Evolutionary conservation across 495 filamentous ascomycete genomes (phyloP).

Genomic region (Talaromyces ruber): DNA sequence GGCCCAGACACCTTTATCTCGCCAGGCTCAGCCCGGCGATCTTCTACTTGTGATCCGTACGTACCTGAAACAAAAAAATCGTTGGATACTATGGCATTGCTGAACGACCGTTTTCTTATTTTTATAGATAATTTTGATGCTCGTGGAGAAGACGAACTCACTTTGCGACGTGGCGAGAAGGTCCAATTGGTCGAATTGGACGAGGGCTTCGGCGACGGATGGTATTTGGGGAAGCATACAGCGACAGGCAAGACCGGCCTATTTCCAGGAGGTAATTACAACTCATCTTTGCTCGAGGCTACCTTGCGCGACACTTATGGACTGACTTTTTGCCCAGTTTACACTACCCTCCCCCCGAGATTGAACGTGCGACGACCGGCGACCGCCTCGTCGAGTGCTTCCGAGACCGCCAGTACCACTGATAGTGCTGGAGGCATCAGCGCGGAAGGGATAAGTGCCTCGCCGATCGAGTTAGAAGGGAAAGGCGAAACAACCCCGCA

Average conservation of each 20-base stretch:
- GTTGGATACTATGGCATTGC: background rate
- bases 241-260: conserved; percentile 68
- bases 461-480: conserved; percentile 17
- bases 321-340: conserved; percentile 15
- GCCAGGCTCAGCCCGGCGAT: conserved; percentile 52
- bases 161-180: conserved; percentile 74
- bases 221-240: conserved; percentile 84
- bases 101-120: conserved; percentile 5
- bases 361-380: conserved; percentile 3
- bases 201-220: conserved; percentile 96
- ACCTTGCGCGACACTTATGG: conserved; percentile 1
- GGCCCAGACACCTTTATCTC: conserved; percentile 29
- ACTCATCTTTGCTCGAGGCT: conserved; percentile 10
- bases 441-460: conserved; percentile 10
- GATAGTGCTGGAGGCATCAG: background rate
- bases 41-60: conserved; percentile 71
- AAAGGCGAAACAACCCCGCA: conserved; percentile 39
- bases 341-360: conserved; percentile 25
- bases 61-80: conserved; percentile 23
- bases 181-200: conserved; percentile 91
- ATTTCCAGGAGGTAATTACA: conserved; percentile 73
- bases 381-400: conserved; percentile 1
- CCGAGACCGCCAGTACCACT: background rate
- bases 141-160: conserved; percentile 87
- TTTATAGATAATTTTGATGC: conserved; percentile 72